Evolutionary conservation across 371 early-diverging fungal species (phyloP), one percentile per base, ranked within the genome.

Genomic region (Chytridiales sp.): DNA sequence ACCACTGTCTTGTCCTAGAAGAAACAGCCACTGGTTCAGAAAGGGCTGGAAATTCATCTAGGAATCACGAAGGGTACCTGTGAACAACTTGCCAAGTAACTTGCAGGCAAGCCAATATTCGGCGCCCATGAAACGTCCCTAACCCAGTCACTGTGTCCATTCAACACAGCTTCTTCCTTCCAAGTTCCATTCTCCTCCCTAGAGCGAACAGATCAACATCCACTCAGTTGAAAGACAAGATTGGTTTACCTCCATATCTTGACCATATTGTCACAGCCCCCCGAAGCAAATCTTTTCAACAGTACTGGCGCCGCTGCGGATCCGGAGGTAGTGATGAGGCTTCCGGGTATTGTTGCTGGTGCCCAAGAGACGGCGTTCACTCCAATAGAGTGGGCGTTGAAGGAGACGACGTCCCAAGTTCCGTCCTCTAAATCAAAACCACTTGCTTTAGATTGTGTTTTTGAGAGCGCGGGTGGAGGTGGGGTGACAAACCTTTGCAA

Each of bases 61-160:
- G 40, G 19, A 40, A 40, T 1, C 17, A 40, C 36, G 1, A 9
- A n/a, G 11, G n/a, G 24, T 66, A 84, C 85, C 75, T 95, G 95
- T 36, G 94, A 94, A 73, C 96, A 95, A 59, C 87, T 87, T 6
- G 97, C 98, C 34, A 98, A 70, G 65, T 90, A 90, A 55, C 82
- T 89, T 73, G 85, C 84, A 35, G 93, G 87, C 4, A 96, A 81
- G 4, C 98, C 98, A 60, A 93, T 85, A 70, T 86, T 93, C 26
- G 98, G 98, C 30, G 97, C 97, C 83, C 90, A 98, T 21, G 95
- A 89, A 43, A 98, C 92, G 74, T 97, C 98, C 21, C 98, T 85
- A n/a, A 98, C 96, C 98, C 98, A 98, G 72, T 98, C 97, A 21
- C 86, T 81, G 73, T 98, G 98, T 0, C 92, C 95, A 50, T 91